Evolutionary conservation across 768 basidiomycete species (phyloP).

Genomic region (Suillus subaureus): DNA sequence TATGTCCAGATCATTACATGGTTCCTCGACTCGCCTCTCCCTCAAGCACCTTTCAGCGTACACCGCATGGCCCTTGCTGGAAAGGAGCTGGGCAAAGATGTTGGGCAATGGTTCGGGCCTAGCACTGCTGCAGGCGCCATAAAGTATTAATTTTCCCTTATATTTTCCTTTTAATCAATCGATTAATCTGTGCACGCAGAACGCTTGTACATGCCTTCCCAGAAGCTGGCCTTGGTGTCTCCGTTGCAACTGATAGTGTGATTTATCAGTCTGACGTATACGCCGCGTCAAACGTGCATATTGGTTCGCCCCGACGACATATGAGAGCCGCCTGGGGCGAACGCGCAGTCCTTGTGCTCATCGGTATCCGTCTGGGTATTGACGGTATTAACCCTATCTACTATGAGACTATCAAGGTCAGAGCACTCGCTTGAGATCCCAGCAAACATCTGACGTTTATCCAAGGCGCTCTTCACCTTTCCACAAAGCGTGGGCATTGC

Average conservation of each 20-base stretch:
- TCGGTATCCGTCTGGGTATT: conserved; percentile 85
- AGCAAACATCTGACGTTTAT: conserved; percentile 3
- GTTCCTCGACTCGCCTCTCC: conserved; percentile 91
- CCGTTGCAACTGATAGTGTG: conserved; percentile 80
- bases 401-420: conserved; percentile 80
- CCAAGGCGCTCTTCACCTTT: conserved; percentile 82
- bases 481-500: conserved; percentile 97
- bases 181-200: conserved; percentile 40
- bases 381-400: conserved; percentile 96
- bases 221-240: conserved; percentile 77
- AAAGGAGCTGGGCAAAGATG: conserved; percentile 91
- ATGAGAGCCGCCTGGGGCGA: conserved; percentile 66
- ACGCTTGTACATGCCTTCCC: conserved; percentile 79
- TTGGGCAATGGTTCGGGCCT: conserved; percentile 98
- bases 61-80: conserved; percentile 96
- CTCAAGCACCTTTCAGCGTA: conserved; percentile 88
- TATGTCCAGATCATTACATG: conserved; percentile 93
- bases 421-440: conserved; percentile 16
- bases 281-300: conserved; percentile 58
- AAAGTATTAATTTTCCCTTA: conserved; percentile 50
- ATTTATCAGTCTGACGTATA: conserved; percentile 88
- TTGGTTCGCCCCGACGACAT: conserved; percentile 33
- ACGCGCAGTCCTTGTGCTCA: conserved; percentile 81
- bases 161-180: background rate
- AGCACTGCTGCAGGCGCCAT: conserved; percentile 97